phyloP scores from a whole-genome alignment of 345 rosid genomes.

The Cardamine occulta region DNA sequence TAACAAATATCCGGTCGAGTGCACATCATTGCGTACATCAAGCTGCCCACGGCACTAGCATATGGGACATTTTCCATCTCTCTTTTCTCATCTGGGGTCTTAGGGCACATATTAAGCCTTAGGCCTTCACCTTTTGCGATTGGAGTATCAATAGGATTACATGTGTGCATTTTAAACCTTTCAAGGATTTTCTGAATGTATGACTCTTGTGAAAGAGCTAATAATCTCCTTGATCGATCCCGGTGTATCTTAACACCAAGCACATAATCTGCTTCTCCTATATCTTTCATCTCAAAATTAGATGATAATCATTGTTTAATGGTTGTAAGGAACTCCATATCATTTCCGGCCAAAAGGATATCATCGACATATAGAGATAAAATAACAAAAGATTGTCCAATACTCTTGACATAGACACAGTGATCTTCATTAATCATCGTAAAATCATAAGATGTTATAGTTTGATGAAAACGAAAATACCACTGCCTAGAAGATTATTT shows the following conservation, averaged over 20 bases:
- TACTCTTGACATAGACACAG: slow-evolving; percentile 4
- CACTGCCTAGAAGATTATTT: not conserved
- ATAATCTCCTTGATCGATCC: not conserved
- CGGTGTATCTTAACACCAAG: not conserved
- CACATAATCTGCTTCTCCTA: not conserved
- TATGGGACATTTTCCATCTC: not conserved
- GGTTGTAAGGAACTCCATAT: not conserved
- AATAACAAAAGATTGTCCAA: not conserved
- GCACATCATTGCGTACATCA: slow-evolving; percentile 9
- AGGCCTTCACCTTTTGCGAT: not conserved
- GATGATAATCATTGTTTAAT: not conserved
- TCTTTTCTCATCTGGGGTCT: not conserved
- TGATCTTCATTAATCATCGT: not conserved
- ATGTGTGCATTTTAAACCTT: not conserved
- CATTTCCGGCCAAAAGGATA: not conserved
- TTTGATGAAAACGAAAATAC: not conserved
- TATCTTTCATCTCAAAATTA: not conserved
- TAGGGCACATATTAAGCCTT: not conserved
- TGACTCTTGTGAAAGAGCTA: not conserved
- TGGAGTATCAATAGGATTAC: not conserved
- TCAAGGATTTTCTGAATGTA: not conserved
- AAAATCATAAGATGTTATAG: not conserved
- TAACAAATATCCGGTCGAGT: not conserved
- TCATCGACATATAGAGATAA: no score
- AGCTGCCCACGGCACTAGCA: not conserved